Percentiles rank a stretch among this genome's conserved stretches.
phyloP scores from a whole-genome alignment of 805 yeast genomes.

The Scheffersomyces ergatensis region DNA sequence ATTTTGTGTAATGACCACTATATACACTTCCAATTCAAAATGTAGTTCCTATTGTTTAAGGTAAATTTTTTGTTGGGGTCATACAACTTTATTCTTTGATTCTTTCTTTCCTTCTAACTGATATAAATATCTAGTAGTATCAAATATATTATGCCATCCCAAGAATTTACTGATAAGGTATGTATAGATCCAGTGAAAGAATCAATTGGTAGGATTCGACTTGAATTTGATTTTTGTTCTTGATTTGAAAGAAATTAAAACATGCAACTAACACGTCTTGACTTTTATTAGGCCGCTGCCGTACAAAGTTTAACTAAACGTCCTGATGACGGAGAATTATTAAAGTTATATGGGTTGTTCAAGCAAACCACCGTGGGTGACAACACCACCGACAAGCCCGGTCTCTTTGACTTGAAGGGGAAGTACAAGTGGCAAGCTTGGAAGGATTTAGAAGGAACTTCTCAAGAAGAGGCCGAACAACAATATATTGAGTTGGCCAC shows the following conservation, averaged over 20 bases:
- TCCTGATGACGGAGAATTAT: conserved; percentile 84
- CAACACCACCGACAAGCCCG: conserved; percentile 83
- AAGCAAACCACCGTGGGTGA: conserved; percentile 98
- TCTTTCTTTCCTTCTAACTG: too few species aligned
- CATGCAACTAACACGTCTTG: too few species aligned
- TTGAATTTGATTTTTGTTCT: background rate
- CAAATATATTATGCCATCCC: conserved; percentile 31
- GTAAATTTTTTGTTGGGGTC: too few species aligned
- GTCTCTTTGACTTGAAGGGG: conserved; percentile 88
- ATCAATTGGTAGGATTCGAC: background rate
- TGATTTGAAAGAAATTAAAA: background rate
- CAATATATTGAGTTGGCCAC: conserved; percentile 71
- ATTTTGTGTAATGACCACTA: too few species aligned
- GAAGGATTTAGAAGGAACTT: conserved; percentile 81
- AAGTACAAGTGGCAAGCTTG: conserved; percentile 98
- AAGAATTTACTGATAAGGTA: conserved; percentile 30
- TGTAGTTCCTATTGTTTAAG: too few species aligned
- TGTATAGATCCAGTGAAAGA: conserved; percentile 7
- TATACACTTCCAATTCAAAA: too few species aligned
- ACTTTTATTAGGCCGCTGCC: conserved; percentile 64
- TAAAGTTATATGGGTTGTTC: conserved; percentile 85
- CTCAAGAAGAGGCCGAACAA: conserved; percentile 88
- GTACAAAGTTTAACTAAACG: conserved; percentile 72
- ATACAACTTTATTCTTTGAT: too few species aligned
- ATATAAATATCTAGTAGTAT: too few species aligned